phyloP scores from a whole-genome alignment of 768 basidiomycete species.

The Paxillus rubicundulus region DNA sequence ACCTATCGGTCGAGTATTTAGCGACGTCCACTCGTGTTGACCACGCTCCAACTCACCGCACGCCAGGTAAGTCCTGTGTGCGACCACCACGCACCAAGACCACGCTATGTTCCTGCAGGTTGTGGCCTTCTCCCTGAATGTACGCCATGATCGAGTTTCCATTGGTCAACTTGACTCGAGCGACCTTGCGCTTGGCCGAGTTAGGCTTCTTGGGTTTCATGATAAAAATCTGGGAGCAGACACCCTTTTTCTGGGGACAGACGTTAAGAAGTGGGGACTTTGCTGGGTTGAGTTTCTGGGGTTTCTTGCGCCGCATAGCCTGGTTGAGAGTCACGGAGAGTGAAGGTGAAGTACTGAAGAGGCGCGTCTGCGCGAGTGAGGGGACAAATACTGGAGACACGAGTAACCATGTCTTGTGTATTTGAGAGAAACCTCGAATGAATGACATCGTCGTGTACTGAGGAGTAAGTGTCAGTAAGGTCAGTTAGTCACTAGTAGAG shows the following conservation, averaged over 20 bases:
- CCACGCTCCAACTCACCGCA: conserved; percentile 58
- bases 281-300: conserved; percentile 40
- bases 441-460: conserved; percentile 21
- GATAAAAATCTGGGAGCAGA: conserved; percentile 78
- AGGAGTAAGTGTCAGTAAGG: not conserved
- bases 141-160: conserved; percentile 91
- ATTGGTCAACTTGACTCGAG: conserved; percentile 85
- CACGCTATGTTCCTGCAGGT: conserved; percentile 95
- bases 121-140: conserved; percentile 96
- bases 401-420: conserved; percentile 22
- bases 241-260: conserved; percentile 88
- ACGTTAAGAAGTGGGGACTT: conserved; percentile 78
- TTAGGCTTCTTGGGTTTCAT: conserved; percentile 97
- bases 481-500: no score
- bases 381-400: not conserved
- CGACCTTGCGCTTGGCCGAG: conserved; percentile 96
- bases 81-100: conserved; percentile 93
- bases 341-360: conserved; percentile 64
- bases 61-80: conserved; percentile 97
- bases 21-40: not conserved
- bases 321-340: conserved; percentile 78
- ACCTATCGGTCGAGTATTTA: conserved; percentile 47
- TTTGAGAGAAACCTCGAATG: conserved; percentile 14
- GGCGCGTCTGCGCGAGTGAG: conserved; percentile 35
- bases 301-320: conserved; percentile 75